A percentile compares a stretch with the other conserved stretches of the same genome.
These are phyloP conservation scores for Berberis vulgaris DNA, from an alignment of 164 flowering plant genomes.

Conservation along the genomic window DNA sequence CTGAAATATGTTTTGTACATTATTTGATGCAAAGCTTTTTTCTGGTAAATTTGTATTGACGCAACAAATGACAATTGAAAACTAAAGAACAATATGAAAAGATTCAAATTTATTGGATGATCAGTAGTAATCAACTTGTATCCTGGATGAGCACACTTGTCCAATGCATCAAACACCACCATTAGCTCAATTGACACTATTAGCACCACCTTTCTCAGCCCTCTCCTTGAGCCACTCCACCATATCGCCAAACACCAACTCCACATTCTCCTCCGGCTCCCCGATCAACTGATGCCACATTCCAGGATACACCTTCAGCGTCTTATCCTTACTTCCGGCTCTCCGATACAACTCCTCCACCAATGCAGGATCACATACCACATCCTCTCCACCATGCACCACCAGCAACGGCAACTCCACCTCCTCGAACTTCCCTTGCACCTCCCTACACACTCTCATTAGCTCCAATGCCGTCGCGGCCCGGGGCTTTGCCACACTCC, in stretches of 20 bases:
- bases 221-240: constrained; percentile 56
- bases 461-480: constrained; percentile 86
- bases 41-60: too few species aligned
- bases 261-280: constrained; percentile 72
- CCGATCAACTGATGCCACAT: constrained; percentile 94
- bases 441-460: constrained; percentile 58
- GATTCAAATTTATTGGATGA: too few species aligned
- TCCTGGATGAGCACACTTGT: too few species aligned
- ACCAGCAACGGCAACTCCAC: constrained; percentile 61
- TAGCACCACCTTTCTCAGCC: constrained; percentile 19
- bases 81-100: too few species aligned
- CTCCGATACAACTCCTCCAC: constrained; percentile 58
- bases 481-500: constrained; percentile 47
- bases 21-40: too few species aligned
- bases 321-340: constrained; percentile 69
- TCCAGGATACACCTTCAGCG: constrained; percentile 57
- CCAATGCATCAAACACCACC: too few species aligned
- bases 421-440: constrained; percentile 60
- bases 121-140: too few species aligned
- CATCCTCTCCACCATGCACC: constrained; percentile 60
- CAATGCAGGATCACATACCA: constrained; percentile 78
- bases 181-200: not conserved
- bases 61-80: too few species aligned
- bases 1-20: too few species aligned
- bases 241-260: constrained; percentile 65